Conservation (phyloP, 2,329 filamentous ascomycete species). For the Davidsoniella neocaledoniae region DNA sequence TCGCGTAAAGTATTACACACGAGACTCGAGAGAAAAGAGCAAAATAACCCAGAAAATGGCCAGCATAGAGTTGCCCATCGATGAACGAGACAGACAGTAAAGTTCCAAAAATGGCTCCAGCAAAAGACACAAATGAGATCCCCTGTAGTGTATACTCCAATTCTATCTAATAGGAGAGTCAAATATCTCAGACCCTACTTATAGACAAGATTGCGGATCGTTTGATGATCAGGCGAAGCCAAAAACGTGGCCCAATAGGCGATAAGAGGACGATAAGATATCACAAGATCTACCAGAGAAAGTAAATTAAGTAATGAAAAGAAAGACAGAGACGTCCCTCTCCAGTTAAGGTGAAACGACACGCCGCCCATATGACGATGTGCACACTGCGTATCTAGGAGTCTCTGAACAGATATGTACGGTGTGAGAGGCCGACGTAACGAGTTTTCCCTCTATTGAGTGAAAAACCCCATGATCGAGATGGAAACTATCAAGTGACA, state of each 20-base stretch:
- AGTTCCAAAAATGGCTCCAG: no score
- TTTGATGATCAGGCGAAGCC: no score
- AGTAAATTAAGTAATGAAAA: background rate
- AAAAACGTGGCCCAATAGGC: no score
- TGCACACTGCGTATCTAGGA: conserved; percentile 16
- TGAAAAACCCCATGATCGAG: conserved; percentile 13
- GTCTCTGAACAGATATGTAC: background rate
- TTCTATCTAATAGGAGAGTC: no score
- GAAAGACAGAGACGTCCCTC: conserved; percentile 1
- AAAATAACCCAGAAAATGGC: background rate
- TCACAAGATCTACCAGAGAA: background rate
- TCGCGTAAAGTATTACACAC: background rate
- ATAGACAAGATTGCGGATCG: no score
- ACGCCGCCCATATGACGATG: conserved; percentile 20
- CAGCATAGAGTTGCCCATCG: background rate
- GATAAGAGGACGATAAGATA: no score
- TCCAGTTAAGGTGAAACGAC: conserved; percentile 1
- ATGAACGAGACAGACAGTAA: background rate
- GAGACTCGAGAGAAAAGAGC: background rate
- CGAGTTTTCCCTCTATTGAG: background rate
- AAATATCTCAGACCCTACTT: no score
- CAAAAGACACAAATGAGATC: background rate
- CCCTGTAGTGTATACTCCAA: no score
- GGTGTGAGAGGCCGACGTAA: conserved; percentile 12
- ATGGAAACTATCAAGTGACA: conserved; percentile 14